phyloP scores from a whole-genome alignment of 805 yeast species.

The Lachancea sp. region DNA sequence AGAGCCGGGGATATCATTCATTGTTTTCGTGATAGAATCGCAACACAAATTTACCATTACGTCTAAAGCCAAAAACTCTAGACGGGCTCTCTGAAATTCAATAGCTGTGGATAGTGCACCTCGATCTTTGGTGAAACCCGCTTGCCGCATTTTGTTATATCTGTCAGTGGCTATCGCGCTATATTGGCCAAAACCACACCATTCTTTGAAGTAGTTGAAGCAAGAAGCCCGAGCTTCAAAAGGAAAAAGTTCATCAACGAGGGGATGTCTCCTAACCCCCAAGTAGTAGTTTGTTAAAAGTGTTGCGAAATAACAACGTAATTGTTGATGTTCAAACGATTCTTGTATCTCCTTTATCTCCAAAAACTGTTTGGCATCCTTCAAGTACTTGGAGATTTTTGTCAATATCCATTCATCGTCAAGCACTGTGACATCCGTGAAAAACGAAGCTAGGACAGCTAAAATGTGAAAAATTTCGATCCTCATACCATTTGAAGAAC shows the following conservation, averaged over 20 bases:
- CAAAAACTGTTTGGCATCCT: conserved; percentile 54
- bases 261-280: conserved; percentile 43
- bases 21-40: conserved; percentile 57
- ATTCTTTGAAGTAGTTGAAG: conserved; percentile 75
- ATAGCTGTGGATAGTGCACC: conserved; percentile 56
- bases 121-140: conserved; percentile 32
- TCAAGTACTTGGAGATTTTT: conserved; percentile 55
- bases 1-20: conserved; percentile 16
- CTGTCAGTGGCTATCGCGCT: conserved; percentile 57
- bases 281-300: conserved; percentile 67
- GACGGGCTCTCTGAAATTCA: conserved; percentile 67
- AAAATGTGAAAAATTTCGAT: conserved; percentile 76
- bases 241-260: conserved; percentile 55
- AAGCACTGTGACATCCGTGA: conserved; percentile 44
- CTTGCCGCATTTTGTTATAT: conserved; percentile 48
- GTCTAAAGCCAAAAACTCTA: conserved; percentile 66
- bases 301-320: conserved; percentile 79
- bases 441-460: conserved; percentile 59
- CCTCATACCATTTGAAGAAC: conserved; percentile 40
- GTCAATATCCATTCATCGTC: conserved; percentile 64
- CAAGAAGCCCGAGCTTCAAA: conserved; percentile 81
- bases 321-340: conserved; percentile 63
- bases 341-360: conserved; percentile 52
- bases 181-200: conserved; percentile 88
- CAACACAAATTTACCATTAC: conserved; percentile 79